phyloP scores from a whole-genome alignment of 352 stramenopile genomes.

The Pythium guiyangense region DNA sequence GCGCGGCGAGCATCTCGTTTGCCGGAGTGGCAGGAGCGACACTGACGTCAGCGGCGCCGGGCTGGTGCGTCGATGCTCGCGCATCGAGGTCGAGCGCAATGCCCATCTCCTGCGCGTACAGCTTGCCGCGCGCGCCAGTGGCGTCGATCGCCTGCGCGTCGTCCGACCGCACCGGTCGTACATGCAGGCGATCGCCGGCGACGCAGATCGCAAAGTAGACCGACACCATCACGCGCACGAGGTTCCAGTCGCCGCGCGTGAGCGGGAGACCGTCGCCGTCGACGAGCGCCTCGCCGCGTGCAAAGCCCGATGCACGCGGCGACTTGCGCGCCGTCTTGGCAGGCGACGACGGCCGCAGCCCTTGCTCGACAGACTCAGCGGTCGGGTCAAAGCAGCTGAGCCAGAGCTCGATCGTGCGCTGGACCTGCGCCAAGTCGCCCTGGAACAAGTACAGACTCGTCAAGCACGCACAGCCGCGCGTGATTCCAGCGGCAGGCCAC shows the following conservation, averaged over 20 bases:
- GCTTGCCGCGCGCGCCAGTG: slow-evolving; percentile 17
- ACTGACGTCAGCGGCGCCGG: slow-evolving; percentile 2
- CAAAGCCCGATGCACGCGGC: slow-evolving; percentile 29
- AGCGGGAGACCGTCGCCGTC: slow-evolving; percentile 77
- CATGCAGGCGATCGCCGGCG: slow-evolving; percentile 38
- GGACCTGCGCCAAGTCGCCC: slow-evolving; percentile 52
- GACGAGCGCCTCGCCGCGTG: slow-evolving; percentile 60
- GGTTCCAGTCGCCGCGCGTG: slow-evolving; percentile 76
- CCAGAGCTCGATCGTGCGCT: slow-evolving; percentile 51
- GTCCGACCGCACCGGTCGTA: slow-evolving; percentile 33
- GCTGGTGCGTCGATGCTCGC: slow-evolving; percentile 20
- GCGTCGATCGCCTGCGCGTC: neutral
- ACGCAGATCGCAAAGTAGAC: slow-evolving; percentile 73
- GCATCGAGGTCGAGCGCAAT: slow-evolving; percentile 36
- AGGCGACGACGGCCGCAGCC: slow-evolving; percentile 11
- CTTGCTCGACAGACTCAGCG: slow-evolving; percentile 40
- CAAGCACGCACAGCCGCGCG: slow-evolving; percentile 70
- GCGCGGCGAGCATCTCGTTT: slow-evolving; percentile 9
- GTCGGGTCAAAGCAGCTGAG: slow-evolving; percentile 77
- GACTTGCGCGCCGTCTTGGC: slow-evolving; percentile 10
- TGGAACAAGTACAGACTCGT: slow-evolving; percentile 73
- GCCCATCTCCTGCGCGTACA: slow-evolving; percentile 72
- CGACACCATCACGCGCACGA: slow-evolving; percentile 75
- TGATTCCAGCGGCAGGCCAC: slow-evolving; percentile 79
- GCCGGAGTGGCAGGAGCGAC: neutral